These are phyloP conservation scores for Hanseniaspora taiwanica DNA, from an alignment of 805 yeast species.

Conservation along the genomic window DNA sequence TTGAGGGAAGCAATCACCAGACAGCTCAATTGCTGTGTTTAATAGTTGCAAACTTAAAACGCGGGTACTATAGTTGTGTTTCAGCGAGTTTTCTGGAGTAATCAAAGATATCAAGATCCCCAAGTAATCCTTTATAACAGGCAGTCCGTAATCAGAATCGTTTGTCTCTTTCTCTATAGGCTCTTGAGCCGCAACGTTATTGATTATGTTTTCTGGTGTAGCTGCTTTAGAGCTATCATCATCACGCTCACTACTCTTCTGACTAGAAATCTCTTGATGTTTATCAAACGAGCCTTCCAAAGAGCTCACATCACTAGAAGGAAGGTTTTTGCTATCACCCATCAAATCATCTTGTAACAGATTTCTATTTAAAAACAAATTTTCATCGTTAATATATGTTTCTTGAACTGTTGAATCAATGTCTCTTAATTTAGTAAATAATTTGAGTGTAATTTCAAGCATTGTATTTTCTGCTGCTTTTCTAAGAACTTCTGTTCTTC, in stretches of 20 bases:
- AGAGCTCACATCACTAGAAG: no score
- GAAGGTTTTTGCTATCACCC: conserved; percentile 38
- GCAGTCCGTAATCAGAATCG: conserved; percentile 40
- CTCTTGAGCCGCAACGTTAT: conserved; percentile 4
- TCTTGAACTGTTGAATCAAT: conserved; percentile 29
- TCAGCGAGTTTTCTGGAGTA: conserved; percentile 69
- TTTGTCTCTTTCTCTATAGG: no score
- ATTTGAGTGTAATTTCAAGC: conserved; percentile 50
- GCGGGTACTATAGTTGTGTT: conserved; percentile 78
- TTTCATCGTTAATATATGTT: conserved; percentile 34
- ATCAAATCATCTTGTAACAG: conserved; percentile 40
- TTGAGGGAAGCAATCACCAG: conserved; percentile 46
- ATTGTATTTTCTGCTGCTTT: conserved; percentile 80
- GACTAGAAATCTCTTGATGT: conserved; percentile 3
- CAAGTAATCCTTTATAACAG: conserved; percentile 64
- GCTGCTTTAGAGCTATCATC: background rate
- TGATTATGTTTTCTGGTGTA: conserved; percentile 2
- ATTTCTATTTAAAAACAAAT: conserved; percentile 29
- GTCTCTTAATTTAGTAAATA: conserved; percentile 46
- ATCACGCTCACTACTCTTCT: no score
- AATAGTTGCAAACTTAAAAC: conserved; percentile 69
- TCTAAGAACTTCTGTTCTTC: conserved; percentile 80
- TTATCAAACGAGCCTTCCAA: no score
- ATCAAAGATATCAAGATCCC: conserved; percentile 66
- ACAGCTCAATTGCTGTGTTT: conserved; percentile 67